These are phyloP conservation scores for Macrocybe sp. DNA, from an alignment of 1,284 basidiomycete genomes.

Conservation along the genomic window DNA sequence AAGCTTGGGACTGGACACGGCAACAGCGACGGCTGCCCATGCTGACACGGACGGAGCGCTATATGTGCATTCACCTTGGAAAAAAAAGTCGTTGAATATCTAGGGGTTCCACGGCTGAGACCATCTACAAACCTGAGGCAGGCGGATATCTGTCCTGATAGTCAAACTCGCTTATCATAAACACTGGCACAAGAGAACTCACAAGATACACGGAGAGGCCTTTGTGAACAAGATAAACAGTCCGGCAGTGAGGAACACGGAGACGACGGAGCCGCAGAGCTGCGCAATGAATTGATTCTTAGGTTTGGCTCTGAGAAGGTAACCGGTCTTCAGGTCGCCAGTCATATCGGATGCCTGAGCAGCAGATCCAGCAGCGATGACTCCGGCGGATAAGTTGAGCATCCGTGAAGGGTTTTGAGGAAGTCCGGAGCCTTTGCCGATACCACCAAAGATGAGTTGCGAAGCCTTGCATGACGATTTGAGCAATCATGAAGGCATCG, in stretches of 20 bases:
- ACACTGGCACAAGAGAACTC: conserved; percentile 11
- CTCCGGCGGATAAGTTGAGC: conserved; percentile 57
- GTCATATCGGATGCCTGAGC: conserved; percentile 67
- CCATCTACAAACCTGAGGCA: conserved; percentile 4
- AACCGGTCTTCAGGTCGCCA: conserved; percentile 69
- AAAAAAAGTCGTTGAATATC: conserved; percentile 12
- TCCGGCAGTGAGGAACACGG: conserved; percentile 54
- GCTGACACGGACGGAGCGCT: conserved; percentile 55
- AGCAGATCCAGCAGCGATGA: conserved; percentile 54
- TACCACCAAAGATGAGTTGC: conserved; percentile 59
- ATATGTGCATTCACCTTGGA: conserved; percentile 43
- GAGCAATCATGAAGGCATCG: background rate
- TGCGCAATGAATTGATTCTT: conserved; percentile 64
- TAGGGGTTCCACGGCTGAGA: conserved; percentile 5
- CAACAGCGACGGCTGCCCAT: conserved; percentile 60
- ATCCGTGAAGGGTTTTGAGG: conserved; percentile 34
- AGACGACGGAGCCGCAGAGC: conserved; percentile 49
- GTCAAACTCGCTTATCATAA: background rate
- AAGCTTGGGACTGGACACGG: conserved; percentile 43
- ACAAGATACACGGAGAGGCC: conserved; percentile 65
- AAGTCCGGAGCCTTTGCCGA: conserved; percentile 42
- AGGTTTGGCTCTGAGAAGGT: conserved; percentile 64
- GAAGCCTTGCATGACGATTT: conserved; percentile 30
- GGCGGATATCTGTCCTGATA: conserved; percentile 3
- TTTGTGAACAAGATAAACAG: conserved; percentile 61